Conservation (phyloP, 2,329 filamentous ascomycete genomes). For the Graphiopsis chlorocephala region DNA sequence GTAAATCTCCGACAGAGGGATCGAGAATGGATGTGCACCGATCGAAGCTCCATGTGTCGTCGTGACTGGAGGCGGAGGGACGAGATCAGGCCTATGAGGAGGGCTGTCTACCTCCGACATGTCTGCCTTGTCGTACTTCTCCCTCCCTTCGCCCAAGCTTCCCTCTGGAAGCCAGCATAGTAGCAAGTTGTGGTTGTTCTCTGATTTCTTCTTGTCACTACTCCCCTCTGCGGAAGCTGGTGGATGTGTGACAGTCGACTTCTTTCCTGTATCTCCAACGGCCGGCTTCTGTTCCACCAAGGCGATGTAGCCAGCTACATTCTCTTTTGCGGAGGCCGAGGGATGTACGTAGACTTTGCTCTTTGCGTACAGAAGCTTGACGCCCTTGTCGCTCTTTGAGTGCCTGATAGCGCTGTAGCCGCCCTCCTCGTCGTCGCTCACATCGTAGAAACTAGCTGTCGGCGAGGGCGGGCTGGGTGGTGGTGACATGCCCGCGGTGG, state of each 20-base stretch:
- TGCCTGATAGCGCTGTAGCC: slow-evolving; percentile 94
- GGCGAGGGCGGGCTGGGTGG: slow-evolving; percentile 60
- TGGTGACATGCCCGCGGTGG: not conserved
- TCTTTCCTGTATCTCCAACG: slow-evolving; percentile 19
- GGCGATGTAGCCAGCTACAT: slow-evolving; percentile 90
- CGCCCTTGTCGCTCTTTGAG: slow-evolving; percentile 70
- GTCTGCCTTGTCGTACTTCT: slow-evolving; percentile 94
- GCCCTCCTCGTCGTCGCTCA: slow-evolving; percentile 94
- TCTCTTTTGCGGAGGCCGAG: slow-evolving; percentile 88
- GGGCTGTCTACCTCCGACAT: slow-evolving; percentile 76
- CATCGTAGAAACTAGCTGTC: slow-evolving; percentile 84
- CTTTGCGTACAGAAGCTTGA: slow-evolving; percentile 93
- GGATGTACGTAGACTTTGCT: slow-evolving; percentile 99
- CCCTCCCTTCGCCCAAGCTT: slow-evolving; percentile 72
- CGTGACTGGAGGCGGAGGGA: slow-evolving; percentile 84
- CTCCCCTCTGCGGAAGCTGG: slow-evolving; percentile 31
- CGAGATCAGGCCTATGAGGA: slow-evolving; percentile 82
- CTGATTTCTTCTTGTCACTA: slow-evolving; percentile 7
- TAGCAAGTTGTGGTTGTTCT: slow-evolving; percentile 69
- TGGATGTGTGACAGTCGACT: slow-evolving; percentile 12
- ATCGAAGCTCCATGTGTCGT: slow-evolving; percentile 68
- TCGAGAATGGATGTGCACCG: slow-evolving; percentile 84
- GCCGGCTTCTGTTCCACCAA: slow-evolving; percentile 81
- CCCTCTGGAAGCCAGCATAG: slow-evolving; percentile 93
- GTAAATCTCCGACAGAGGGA: slow-evolving; percentile 87